Evolutionary conservation across 306 rosid species (phyloP), one percentile per base, ranked within the genome.

Genomic region (Trichosanthes cucumerina): DNA sequence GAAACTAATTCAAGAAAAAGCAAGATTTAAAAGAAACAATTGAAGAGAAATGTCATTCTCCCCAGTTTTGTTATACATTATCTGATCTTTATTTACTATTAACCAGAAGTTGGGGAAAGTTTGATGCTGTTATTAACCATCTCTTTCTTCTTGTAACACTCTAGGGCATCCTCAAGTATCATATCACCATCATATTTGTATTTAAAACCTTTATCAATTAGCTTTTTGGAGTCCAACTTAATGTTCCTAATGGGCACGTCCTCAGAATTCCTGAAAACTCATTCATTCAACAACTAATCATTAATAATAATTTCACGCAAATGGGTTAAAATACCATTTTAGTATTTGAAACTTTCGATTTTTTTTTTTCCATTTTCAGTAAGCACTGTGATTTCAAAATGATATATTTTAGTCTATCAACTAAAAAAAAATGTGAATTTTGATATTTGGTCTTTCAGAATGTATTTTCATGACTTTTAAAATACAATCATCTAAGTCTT

Each of bases 111-210:
- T 60, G 68, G 38, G 23, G 26, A 1, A 18, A 36, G 24, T 3
- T 65, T 36, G 73, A 4, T 15, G 10, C 6, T 33, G 4, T 63
- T 36, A 31, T 0, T 39, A 4, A 19, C 19, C 4, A 1, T 36
- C 0, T 9, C 28, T 9, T 19, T 65, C 53, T 71, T 84, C 64
- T 62, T 66, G 15, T 62, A 75, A 19, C 82, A 72, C 19, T 59
- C 4, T 0, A 77, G 34, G 43, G 49, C 57, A 21, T 73, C 88
- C 18, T 80, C 84, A n/a, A 85, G 38, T 18, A 77, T 80, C 88
- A 53, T 59, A 28, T 79, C 69, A 36, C 68, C 77, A 64, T 80
- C 75, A 77, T 56, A 79, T 33, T 54, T 85, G 19, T 76, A 85
- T n/a, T 12, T 14, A n/a, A 82, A 85, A 11, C 80, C 83, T 57